phyloP scores from a whole-genome alignment of 2,329 filamentous ascomycete species.

The Cercospora beticola region DNA sequence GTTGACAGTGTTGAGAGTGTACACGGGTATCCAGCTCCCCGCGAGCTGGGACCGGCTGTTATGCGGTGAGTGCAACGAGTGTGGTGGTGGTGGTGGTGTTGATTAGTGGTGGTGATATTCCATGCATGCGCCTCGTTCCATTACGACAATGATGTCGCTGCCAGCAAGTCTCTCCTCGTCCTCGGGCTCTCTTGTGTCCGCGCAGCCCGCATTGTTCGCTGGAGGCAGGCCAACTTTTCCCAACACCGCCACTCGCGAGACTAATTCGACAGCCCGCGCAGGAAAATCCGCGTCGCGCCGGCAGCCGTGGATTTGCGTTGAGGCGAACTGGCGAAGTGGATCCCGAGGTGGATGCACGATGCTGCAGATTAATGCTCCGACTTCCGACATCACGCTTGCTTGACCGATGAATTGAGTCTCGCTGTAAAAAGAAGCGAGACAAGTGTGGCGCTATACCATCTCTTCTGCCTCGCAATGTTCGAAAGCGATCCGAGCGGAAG shows the following conservation, averaged over 20 bases:
- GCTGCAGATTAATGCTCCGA: background rate
- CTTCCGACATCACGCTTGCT: background rate
- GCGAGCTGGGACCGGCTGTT: background rate
- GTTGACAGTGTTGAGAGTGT: background rate
- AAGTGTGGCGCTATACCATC: background rate
- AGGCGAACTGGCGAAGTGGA: background rate
- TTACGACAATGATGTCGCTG: background rate
- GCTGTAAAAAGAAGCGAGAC: background rate
- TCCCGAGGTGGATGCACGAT: background rate
- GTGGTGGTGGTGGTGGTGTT: background rate
- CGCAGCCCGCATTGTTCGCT: background rate
- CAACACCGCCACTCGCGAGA: background rate
- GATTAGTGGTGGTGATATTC: background rate
- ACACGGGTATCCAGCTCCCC: background rate
- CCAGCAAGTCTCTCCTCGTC: background rate
- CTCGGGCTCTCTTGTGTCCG: background rate
- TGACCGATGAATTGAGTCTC: background rate
- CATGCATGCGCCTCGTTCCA: constrained; percentile 9
- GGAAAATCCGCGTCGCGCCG: background rate
- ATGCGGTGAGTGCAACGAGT: constrained; percentile 4
- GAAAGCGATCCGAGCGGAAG: background rate
- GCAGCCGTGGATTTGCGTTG: background rate
- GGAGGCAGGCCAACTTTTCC: background rate
- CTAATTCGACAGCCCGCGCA: background rate
- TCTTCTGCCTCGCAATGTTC: background rate